Percentiles rank a stretch among this genome's conserved stretches.
Evolutionary conservation across 2,329 filamentous ascomycete species (phyloP).

Genomic region (Diaporthe aspalathi): DNA sequence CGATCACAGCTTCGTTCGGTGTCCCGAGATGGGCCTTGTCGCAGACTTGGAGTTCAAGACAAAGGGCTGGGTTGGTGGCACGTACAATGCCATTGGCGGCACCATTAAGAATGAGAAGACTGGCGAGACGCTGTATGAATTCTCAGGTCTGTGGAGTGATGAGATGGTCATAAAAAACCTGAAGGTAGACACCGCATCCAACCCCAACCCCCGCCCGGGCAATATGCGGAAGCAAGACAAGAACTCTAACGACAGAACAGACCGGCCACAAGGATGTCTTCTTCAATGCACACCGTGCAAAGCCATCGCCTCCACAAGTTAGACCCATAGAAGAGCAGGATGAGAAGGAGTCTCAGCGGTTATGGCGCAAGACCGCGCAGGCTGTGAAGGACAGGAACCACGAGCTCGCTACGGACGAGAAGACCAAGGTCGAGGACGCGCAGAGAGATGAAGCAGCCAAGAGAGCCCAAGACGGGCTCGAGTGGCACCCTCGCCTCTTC

Average conservation of each 20-base stretch:
- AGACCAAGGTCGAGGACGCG: conserved; percentile 93
- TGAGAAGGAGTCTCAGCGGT: conserved; percentile 86
- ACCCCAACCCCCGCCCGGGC: no score
- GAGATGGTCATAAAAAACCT: conserved; percentile 94
- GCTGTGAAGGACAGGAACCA: conserved; percentile 90
- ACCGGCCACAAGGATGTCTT: conserved; percentile 90
- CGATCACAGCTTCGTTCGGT: conserved; percentile 92
- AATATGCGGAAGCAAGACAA: background rate
- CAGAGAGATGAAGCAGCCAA: conserved; percentile 90
- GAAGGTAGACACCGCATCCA: conserved; percentile 66
- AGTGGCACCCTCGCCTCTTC: conserved; percentile 92
- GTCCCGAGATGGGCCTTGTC: conserved; percentile 85
- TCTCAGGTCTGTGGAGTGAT: conserved; percentile 92
- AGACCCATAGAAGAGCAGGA: conserved; percentile 88
- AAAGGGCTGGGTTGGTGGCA: conserved; percentile 96
- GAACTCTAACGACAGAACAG: conserved; percentile 56
- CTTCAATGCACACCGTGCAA: conserved; percentile 86
- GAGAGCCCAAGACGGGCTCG: conserved; percentile 79
- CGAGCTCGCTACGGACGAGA: conserved; percentile 90
- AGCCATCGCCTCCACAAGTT: conserved; percentile 77
- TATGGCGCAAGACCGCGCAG: conserved; percentile 85
- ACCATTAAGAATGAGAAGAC: conserved; percentile 89
- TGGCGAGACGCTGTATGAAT: conserved; percentile 87
- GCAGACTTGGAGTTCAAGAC: conserved; percentile 99
- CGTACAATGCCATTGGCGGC: conserved; percentile 95